Conservation (phyloP, 768 basidiomycete genomes). For the Lentinus tigrinus region DNA sequence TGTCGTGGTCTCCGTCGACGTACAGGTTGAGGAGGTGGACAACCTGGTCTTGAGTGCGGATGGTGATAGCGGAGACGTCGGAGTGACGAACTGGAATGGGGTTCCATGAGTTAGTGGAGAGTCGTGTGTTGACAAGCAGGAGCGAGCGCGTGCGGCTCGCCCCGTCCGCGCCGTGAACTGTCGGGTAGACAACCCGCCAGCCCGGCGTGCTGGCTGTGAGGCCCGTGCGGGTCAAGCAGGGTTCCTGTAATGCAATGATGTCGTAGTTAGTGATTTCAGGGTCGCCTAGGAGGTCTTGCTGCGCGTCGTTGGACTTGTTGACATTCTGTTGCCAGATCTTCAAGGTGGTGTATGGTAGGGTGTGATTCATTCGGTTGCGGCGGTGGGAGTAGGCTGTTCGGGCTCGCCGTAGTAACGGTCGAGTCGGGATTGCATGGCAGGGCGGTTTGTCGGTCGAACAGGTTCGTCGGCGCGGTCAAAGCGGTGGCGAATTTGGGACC, state of each 20-base stretch:
- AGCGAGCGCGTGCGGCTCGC: slow-evolving; percentile 1
- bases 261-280: slow-evolving; percentile 29
- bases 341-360: neutral
- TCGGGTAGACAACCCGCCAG: slow-evolving; percentile 30
- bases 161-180: slow-evolving; percentile 10
- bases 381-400: neutral
- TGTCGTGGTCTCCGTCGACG: slow-evolving; percentile 31
- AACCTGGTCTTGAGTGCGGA: slow-evolving; percentile 13
- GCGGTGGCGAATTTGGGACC: slow-evolving; percentile 1
- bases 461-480: no score
- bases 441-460: no score
- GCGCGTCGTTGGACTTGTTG: slow-evolving; percentile 23
- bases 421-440: neutral
- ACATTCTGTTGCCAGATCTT: slow-evolving; percentile 31
- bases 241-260: slow-evolving; percentile 40
- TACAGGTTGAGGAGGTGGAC: slow-evolving; percentile 40
- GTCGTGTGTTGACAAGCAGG: slow-evolving; percentile 8
- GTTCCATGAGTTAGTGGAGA: slow-evolving; percentile 18
- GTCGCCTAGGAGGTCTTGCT: slow-evolving; percentile 19
- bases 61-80: slow-evolving; percentile 30
- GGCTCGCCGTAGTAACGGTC: neutral
- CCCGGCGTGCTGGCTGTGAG: slow-evolving; percentile 12
- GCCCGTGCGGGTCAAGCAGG: slow-evolving; percentile 27
- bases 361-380: neutral
- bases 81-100: slow-evolving; percentile 9